Evolutionary conservation across 176 grass and related monocot genomes (phyloP).

Genomic region (Leersia perrieri): DNA sequence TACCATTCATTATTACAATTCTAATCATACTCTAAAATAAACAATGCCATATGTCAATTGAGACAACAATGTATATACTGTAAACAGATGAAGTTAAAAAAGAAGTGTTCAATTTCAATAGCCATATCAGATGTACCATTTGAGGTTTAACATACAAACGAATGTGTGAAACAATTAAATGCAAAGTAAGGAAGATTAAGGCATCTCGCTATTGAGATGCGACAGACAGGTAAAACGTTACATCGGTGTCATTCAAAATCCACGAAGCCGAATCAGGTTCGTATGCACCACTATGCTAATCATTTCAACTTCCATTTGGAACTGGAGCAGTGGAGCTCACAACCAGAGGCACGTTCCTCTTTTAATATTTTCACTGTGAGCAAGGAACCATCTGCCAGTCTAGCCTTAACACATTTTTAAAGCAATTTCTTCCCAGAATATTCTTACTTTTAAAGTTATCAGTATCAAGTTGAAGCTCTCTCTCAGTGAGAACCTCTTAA

Average conservation of each 20-base stretch:
- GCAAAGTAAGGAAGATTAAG: neutral
- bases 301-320: conserved; percentile 82
- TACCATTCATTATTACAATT: too few species aligned
- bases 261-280: conserved; percentile 68
- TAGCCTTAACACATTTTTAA: conserved; percentile 84
- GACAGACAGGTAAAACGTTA: conserved; percentile 70
- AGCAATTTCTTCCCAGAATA: conserved; percentile 80
- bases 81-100: neutral
- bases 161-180: neutral
- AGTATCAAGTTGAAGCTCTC: conserved; percentile 82
- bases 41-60: neutral
- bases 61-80: neutral
- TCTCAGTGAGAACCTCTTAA: conserved; percentile 80
- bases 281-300: conserved; percentile 84
- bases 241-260: conserved; percentile 88
- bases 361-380: conserved; percentile 77
- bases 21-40: too few species aligned
- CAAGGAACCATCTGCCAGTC: conserved; percentile 66
- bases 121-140: neutral
- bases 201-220: conserved; percentile 73
- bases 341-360: conserved; percentile 66
- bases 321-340: conserved; percentile 75
- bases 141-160: neutral
- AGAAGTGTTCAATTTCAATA: neutral
- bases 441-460: conserved; percentile 83